Evolutionary conservation across 1,284 basidiomycete genomes (phyloP).

Genomic region (Marasmius sp.): DNA sequence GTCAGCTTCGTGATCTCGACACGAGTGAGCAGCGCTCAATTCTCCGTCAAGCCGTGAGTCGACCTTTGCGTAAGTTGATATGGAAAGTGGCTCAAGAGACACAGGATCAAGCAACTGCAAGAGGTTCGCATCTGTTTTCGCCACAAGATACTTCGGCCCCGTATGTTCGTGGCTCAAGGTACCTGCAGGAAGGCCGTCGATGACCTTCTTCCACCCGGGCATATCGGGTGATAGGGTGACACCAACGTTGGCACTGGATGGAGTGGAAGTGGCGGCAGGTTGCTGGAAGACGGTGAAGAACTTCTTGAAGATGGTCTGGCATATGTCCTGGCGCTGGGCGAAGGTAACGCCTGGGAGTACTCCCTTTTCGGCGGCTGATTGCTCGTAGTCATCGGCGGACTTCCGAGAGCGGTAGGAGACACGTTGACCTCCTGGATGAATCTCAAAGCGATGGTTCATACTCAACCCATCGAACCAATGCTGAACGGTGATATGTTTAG

Average conservation of each 20-base stretch:
- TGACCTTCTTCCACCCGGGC: slow-evolving; percentile 17
- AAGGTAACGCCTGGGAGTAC: slow-evolving; percentile 15
- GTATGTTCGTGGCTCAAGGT: slow-evolving; percentile 4
- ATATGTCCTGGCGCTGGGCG: slow-evolving; percentile 22
- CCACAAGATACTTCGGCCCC: slow-evolving; percentile 29
- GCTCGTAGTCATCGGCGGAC: slow-evolving; percentile 15
- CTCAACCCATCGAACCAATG: slow-evolving; percentile 29
- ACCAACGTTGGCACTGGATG: slow-evolving; percentile 16
- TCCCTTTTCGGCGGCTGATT: slow-evolving; percentile 15
- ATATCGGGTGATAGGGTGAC: slow-evolving; percentile 24
- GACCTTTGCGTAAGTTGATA: slow-evolving; percentile 25
- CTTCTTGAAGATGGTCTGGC: slow-evolving; percentile 23
- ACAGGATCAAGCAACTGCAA: slow-evolving; percentile 32
- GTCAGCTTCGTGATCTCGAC: slow-evolving; percentile 30
- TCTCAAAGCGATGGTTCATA: slow-evolving; percentile 25
- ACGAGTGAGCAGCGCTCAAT: slow-evolving; percentile 37
- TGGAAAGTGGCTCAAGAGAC: slow-evolving; percentile 33
- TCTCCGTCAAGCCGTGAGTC: slow-evolving; percentile 31
- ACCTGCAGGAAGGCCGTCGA: background rate
- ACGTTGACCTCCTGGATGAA: slow-evolving; percentile 12
- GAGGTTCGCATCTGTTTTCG: slow-evolving; percentile 26
- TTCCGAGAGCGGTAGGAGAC: slow-evolving; percentile 22
- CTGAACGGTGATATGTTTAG: slow-evolving; percentile 16
- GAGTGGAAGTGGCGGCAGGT: background rate
- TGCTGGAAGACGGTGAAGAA: slow-evolving; percentile 24